Percentiles rank a stretch among this genome's conserved stretches.
These are phyloP conservation scores for Rubia tinctorum DNA, from an alignment of 305 asterid species.

Conservation along the genomic window DNA sequence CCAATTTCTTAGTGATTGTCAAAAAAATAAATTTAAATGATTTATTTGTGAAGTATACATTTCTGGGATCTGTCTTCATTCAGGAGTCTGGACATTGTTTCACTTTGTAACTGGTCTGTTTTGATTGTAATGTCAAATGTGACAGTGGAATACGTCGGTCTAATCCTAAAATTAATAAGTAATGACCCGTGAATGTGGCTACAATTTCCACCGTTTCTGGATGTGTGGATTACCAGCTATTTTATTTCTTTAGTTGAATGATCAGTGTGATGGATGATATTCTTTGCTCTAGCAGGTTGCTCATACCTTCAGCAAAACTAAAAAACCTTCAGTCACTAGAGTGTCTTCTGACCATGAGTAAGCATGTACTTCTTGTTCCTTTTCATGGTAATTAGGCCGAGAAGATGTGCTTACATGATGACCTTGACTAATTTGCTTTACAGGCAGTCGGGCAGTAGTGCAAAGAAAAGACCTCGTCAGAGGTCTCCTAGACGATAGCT, in stretches of 20 bases:
- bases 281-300: slow-evolving; percentile 44
- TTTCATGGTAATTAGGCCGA: not conserved
- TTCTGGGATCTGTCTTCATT: slow-evolving; percentile 1
- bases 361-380: slow-evolving; percentile 26
- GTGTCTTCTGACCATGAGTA: slow-evolving; percentile 67
- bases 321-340: slow-evolving; percentile 55
- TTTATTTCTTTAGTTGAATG: slow-evolving; percentile 6
- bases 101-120: not conserved
- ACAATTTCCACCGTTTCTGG: not conserved
- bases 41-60: not conserved
- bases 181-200: not conserved
- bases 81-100: not conserved
- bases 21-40: not conserved
- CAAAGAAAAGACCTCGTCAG: slow-evolving; percentile 56
- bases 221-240: not conserved
- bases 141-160: not conserved
- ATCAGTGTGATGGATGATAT: not conserved
- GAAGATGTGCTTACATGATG: not conserved
- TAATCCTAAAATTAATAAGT: not conserved
- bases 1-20: not conserved
- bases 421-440: slow-evolving; percentile 7
- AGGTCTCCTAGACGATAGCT: slow-evolving; percentile 34
- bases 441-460: slow-evolving; percentile 65
- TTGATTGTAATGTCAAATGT: not conserved
- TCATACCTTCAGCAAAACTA: slow-evolving; percentile 45